phyloP scores from a whole-genome alignment of 2,329 filamentous ascomycete species.

The Fusarium redolens region DNA sequence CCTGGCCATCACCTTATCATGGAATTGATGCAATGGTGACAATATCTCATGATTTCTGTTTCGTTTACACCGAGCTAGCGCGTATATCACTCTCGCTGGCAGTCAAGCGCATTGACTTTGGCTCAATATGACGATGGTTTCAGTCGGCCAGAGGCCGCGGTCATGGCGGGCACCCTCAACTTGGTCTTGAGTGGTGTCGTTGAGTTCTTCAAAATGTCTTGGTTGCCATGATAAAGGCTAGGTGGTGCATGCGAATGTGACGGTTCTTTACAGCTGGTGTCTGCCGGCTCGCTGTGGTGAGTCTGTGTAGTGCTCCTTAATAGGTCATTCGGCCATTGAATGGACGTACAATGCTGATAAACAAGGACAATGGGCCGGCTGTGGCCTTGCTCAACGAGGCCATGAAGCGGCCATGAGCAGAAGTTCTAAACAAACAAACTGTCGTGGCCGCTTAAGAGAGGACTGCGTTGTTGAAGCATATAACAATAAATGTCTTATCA shows the following conservation, averaged over 20 bases:
- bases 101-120: conserved; percentile 12
- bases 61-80: conserved; percentile 16
- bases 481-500: not conserved
- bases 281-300: conserved; percentile 38
- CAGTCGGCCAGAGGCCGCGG: conserved; percentile 27
- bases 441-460: conserved; percentile 26
- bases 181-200: not conserved
- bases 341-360: conserved; percentile 35
- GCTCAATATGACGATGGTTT: conserved; percentile 27
- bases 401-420: conserved; percentile 30
- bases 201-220: conserved; percentile 10
- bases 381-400: conserved; percentile 34
- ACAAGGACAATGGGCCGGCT: conserved; percentile 36
- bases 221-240: conserved; percentile 11
- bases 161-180: conserved; percentile 13
- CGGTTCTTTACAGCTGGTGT: conserved; percentile 33
- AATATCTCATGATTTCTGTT: conserved; percentile 36
- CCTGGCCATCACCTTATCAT: conserved; percentile 8
- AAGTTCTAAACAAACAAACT: conserved; percentile 44
- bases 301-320: conserved; percentile 33
- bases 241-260: conserved; percentile 21
- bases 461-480: not conserved
- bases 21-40: conserved; percentile 19
- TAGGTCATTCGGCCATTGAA: conserved; percentile 13
- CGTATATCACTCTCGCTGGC: conserved; percentile 5